Conservation (phyloP, 2,329 filamentous ascomycete species). For the Escovopsis weberi region DNA sequence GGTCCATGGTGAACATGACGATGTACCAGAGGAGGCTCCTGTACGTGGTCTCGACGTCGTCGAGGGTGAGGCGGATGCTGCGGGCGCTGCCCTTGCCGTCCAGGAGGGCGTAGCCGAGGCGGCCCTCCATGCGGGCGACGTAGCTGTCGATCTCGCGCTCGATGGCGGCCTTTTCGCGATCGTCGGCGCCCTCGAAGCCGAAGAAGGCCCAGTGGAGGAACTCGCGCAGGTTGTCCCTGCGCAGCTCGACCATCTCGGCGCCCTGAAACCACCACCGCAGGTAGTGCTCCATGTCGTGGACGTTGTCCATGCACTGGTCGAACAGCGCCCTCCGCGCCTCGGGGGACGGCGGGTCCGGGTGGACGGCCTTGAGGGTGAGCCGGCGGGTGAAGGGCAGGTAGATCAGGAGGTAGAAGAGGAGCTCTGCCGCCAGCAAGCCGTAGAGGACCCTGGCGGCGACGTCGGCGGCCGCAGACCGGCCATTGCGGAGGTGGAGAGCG, state of each 20-base stretch:
- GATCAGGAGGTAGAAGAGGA: conserved; percentile 26
- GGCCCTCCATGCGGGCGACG: conserved; percentile 36
- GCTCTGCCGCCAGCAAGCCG: conserved; percentile 24
- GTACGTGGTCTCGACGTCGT: conserved; percentile 45
- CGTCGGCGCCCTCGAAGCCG: conserved; percentile 20
- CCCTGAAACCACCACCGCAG: conserved; percentile 53
- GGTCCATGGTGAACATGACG: conserved; percentile 40
- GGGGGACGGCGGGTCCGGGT: conserved; percentile 27
- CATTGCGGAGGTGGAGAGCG: conserved; percentile 8
- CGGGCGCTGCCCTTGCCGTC: conserved; percentile 41
- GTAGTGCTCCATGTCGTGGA: conserved; percentile 41
- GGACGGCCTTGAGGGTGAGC: conserved; percentile 22
- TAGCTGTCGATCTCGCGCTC: conserved; percentile 29
- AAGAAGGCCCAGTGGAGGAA: conserved; percentile 57
- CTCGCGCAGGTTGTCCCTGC: conserved; percentile 52
- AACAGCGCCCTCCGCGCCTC: conserved; percentile 41
- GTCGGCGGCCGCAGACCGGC: too few relatives aligned
- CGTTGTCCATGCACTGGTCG: conserved; percentile 36
- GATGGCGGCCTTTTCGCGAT: conserved; percentile 6
- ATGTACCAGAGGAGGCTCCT: conserved; percentile 50
- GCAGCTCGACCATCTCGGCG: conserved; percentile 40
- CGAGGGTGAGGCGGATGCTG: conserved; percentile 50
- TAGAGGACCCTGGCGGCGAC: conserved; percentile 9
- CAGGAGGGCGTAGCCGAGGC: conserved; percentile 34
- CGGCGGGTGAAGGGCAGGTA: conserved; percentile 27